Evolutionary conservation across 768 basidiomycete genomes (phyloP).

Genomic region (Gautieria morchelliformis): DNA sequence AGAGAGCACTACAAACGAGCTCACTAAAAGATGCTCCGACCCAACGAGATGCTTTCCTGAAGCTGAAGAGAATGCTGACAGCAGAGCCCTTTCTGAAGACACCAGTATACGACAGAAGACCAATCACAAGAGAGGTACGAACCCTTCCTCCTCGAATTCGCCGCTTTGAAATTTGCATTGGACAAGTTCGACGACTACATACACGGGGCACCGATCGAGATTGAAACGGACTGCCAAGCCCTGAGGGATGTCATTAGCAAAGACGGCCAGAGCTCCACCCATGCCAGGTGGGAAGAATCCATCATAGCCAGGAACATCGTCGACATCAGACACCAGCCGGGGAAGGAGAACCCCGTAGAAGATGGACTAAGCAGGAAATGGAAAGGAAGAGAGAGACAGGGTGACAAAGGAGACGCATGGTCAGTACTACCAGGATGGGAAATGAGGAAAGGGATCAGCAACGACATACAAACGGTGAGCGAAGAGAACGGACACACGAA

Average conservation of each 20-base stretch:
- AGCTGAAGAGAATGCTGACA: constrained; percentile 22
- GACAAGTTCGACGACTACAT: neutral
- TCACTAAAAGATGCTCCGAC: neutral
- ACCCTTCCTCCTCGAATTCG: neutral
- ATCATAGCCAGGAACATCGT: neutral
- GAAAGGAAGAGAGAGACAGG: neutral
- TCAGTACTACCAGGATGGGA: too few species aligned
- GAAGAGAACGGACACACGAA: too few species aligned
- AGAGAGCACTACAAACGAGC: constrained; percentile 14
- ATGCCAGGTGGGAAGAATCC: neutral
- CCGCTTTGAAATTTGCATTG: neutral
- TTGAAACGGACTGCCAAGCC: neutral
- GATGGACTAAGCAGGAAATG: neutral
- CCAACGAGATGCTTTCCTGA: constrained; percentile 15
- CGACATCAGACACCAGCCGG: neutral
- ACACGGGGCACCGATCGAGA: neutral
- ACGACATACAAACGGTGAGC: too few species aligned
- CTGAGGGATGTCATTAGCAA: neutral
- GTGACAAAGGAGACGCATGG: too few species aligned
- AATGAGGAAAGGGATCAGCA: too few species aligned
- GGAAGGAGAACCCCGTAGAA: neutral
- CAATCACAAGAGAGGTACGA: neutral
- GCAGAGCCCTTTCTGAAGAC: constrained; percentile 24
- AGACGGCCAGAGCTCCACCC: neutral
- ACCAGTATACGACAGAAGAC: constrained; percentile 24